Base-by-base conservation (phyloP, 768 basidiomycete species). In the Rickenella mellea region DNA sequence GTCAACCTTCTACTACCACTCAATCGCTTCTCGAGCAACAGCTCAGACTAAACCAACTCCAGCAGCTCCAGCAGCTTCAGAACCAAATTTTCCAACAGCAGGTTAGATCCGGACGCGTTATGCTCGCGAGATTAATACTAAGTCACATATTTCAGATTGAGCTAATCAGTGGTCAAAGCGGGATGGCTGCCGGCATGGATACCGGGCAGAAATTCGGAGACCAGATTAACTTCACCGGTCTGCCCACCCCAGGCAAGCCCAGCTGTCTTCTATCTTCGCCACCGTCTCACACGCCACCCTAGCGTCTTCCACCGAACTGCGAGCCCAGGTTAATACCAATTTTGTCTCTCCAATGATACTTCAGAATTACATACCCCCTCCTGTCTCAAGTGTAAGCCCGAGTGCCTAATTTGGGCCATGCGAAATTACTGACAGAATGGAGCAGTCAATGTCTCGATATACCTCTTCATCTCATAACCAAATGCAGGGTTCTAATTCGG, bases 11-110 rank as follows among this genome's bases (percentile, higher is more conserved):
- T n/a, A n/a, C n/a, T 31, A 51, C 41, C 24, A 67, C 74, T 5
- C 73, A 79, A 35, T 55, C 75, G 47, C 60, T 83, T 27, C 59
- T 82, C 30, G 81, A 85, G 53, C 83, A 87, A 51, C 84, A 88
- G 57, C 74, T 85, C 64, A 83, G 81, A 57, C 68, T 89, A 33
- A 73, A 74, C 2, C 83, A 85, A 57, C 66, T 90, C 3, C 87
- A 83, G 47, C 79, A 83, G 56, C 66, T 84, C 7, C 83, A 83
- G 54, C 78, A 84, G 56, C 66, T 82, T 10, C 85, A 92, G 55
- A 80, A 80, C 44, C 83, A 88, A 67, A 84, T 89, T 46, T 85
- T 90, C 45, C 88, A 91, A 54, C 88, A 91, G 56, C 89, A 91
- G 79, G 89, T 83, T 43, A 47, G 74, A 51, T 58, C 40, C 55